Evolutionary conservation across 768 basidiomycete genomes (phyloP), one percentile per base, ranked within the genome.

Genomic region (Xerocomellus chrysenteron): DNA sequence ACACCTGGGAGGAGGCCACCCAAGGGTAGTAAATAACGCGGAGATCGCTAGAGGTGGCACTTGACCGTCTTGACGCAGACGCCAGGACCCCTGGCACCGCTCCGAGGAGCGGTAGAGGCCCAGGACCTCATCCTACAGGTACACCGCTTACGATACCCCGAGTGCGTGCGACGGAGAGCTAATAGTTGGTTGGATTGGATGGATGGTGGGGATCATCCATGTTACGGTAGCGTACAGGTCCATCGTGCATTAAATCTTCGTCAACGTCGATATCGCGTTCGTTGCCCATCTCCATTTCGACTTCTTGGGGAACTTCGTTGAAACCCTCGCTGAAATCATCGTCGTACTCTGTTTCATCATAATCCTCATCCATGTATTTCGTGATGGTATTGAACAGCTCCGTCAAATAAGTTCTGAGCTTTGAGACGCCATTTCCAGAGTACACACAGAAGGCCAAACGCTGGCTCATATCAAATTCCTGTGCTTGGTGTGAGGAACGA

Each of bases 391-490:
- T 86, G 68, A 87, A 90, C 16, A 89, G 71, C 55, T 88, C 87
- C 7, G 82, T 87, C 46, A 99, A 76, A 70, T 86, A 94, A 17
- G 83, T 76, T 35, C 96, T 82, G 19, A 99, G 80, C 47, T 93
- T 86, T 12, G 81, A 75, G 2, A 99, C 91, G 8, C 96, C 95
- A 61, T 87, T 86, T 21, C 94, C 92, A 12, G 96, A 98, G 76
- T 92, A 99, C 16, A 99, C 97, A 73, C 97, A 98, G 69, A 98
- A 99, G 5, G 92, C 85, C 19, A 83, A 78, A 47, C 92, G 85
- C 69, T 99, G 97, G 46, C 86, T 88, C 37, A 86, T 79, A 67
- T 91, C 98, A 72, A 96, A 98, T 54, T 96, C 93, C 93, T 96
- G 67, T 5, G 44, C 26, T 47, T 9, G 16, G 8, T 12, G 46